These are phyloP conservation scores for Neonectria sp. DNA, from an alignment of 2,329 filamentous ascomycete genomes.

Conservation along the genomic window DNA sequence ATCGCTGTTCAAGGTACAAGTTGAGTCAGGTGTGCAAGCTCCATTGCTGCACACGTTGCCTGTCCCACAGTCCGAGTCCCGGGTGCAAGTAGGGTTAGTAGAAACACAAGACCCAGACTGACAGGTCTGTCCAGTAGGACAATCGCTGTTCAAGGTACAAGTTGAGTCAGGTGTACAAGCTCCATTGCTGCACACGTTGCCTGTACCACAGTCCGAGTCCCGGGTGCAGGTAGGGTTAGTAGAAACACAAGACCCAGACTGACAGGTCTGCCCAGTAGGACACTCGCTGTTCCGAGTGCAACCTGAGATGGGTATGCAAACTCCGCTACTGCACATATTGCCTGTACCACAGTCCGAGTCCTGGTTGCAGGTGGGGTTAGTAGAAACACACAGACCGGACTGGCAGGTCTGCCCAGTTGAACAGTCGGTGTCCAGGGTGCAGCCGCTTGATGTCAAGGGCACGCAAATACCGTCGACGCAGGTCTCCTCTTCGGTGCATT, in stretches of 20 bases:
- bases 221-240: neutral
- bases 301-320: neutral
- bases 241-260: neutral
- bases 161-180: neutral
- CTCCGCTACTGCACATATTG: neutral
- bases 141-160: neutral
- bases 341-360: slow-evolving; percentile 1
- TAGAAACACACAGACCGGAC: neutral
- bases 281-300: neutral
- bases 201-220: neutral
- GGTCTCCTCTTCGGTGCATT: slow-evolving; percentile 2
- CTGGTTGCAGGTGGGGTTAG: neutral
- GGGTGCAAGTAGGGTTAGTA: neutral
- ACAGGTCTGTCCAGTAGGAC: slow-evolving; percentile 3
- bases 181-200: slow-evolving; percentile 5
- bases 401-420: neutral
- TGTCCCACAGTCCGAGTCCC: neutral
- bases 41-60: slow-evolving; percentile 6
- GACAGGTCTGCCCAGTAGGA: neutral
- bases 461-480: slow-evolving; percentile 10
- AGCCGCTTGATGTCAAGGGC: neutral
- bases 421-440: slow-evolving; percentile 5
- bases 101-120: neutral
- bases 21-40: neutral
- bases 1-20: neutral